Conservation (phyloP, 1,139 yeast genomes). For the Taphrina populina region DNA sequence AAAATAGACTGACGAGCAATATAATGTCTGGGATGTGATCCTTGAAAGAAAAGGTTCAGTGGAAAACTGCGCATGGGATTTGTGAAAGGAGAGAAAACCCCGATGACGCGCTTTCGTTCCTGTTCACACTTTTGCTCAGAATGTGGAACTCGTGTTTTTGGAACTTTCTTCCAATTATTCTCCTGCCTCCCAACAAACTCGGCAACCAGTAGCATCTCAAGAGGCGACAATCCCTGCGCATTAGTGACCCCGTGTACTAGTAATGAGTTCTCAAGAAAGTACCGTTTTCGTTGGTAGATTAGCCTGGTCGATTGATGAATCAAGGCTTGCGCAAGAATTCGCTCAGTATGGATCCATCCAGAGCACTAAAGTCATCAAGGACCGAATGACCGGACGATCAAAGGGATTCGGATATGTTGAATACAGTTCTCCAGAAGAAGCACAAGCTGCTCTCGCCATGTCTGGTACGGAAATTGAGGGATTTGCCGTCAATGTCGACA, state of each 20-base stretch:
- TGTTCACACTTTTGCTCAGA: no score
- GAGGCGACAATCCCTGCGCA: no score
- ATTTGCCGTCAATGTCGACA: slow-evolving; percentile 88
- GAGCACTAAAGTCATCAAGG: slow-evolving; percentile 89
- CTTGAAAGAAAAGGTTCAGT: no score
- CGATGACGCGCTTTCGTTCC: slow-evolving; percentile 13
- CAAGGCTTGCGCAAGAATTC: slow-evolving; percentile 84
- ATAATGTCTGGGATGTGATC: no score
- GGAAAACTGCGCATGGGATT: no score
- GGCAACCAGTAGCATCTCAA: no score
- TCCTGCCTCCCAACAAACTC: no score
- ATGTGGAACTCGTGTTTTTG: slow-evolving; percentile 20
- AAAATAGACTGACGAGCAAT: no score
- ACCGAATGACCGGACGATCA: slow-evolving; percentile 87
- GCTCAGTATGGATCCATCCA: slow-evolving; percentile 77
- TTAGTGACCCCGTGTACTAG: no score
- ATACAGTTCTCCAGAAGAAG: slow-evolving; percentile 69
- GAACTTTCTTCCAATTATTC: no score
- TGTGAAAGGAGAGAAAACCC: no score
- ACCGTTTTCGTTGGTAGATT: slow-evolving; percentile 93
- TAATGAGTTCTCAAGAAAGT: slow-evolving; percentile 47
- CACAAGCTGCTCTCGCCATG: slow-evolving; percentile 76
- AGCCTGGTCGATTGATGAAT: slow-evolving; percentile 95
- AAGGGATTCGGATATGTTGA: slow-evolving; percentile 95
- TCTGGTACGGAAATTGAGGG: slow-evolving; percentile 96